Evolutionary conservation across 2,329 filamentous ascomycete genomes (phyloP).

Genomic region (Penicillium sp.): DNA sequence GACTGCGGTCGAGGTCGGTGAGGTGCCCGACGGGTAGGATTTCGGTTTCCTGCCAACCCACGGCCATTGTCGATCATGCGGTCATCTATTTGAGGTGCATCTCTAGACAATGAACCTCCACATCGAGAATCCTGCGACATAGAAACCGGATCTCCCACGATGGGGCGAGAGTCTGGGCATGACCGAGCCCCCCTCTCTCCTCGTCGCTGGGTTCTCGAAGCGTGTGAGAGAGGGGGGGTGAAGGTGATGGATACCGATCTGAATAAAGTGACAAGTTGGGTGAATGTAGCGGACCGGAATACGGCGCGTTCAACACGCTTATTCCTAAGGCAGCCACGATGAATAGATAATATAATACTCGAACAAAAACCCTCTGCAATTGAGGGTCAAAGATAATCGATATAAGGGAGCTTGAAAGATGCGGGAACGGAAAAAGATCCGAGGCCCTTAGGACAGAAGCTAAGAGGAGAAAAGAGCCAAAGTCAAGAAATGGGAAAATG

Average conservation of each 20-base stretch:
- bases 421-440: conserved; percentile 9
- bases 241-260: conserved; percentile 26
- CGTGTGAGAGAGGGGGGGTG: conserved; percentile 40
- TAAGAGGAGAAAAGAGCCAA: conserved; percentile 8
- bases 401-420: neutral
- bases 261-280: conserved; percentile 33
- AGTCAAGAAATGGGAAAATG: conserved; percentile 13
- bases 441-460: conserved; percentile 1
- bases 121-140: conserved; percentile 41
- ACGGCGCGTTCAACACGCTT: conserved; percentile 37
- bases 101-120: conserved; percentile 31
- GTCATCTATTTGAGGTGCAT: conserved; percentile 25
- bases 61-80: conserved; percentile 26
- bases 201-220: conserved; percentile 33
- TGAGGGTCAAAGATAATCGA: conserved; percentile 3
- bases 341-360: conserved; percentile 17
- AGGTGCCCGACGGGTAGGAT: conserved; percentile 25
- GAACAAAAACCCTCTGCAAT: conserved; percentile 3
- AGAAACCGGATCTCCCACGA: conserved; percentile 35
- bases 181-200: conserved; percentile 41
- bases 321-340: conserved; percentile 45
- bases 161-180: conserved; percentile 36
- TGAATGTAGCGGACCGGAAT: conserved; percentile 33
- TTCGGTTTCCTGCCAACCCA: conserved; percentile 12
- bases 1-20: conserved; percentile 33